phyloP scores from a whole-genome alignment of 371 early-diverging fungal genomes.

The Mucor saturninus region DNA sequence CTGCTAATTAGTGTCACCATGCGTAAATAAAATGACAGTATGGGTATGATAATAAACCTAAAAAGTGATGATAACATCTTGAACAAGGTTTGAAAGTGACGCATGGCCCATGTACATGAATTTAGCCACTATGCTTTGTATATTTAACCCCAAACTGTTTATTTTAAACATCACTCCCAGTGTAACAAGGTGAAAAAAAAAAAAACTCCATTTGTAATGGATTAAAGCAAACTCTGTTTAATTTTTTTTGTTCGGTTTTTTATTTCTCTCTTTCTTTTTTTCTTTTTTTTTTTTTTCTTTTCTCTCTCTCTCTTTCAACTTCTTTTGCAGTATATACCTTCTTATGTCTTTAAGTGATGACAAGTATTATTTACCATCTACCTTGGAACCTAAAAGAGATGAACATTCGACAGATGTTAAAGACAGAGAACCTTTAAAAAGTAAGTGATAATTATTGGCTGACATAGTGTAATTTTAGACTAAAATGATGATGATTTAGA shows the following conservation, averaged over 20 bases:
- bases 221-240: not conserved
- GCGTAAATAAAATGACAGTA: not conserved
- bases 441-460: not conserved
- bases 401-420: slow-evolving; percentile 6
- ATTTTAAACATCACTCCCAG: slow-evolving; percentile 4
- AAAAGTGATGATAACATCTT: not conserved
- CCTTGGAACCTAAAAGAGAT: slow-evolving; percentile 6
- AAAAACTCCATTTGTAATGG: not conserved
- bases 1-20: not conserved
- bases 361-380: slow-evolving; percentile 2
- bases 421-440: slow-evolving; percentile 6
- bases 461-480: not conserved
- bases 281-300: not conserved
- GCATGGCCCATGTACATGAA: too few relatives aligned
- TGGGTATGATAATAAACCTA: not conserved
- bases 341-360: not conserved
- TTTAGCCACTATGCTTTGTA: not conserved
- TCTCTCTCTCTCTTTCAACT: not conserved
- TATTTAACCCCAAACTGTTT: not conserved
- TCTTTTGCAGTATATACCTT: not conserved
- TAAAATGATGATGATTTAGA: not conserved
- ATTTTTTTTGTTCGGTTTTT: not conserved
- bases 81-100: too few relatives aligned
- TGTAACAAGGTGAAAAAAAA: slow-evolving; percentile 1
- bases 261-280: not conserved